These are phyloP conservation scores for Beauveria sp. DNA, from an alignment of 2,329 filamentous ascomycete genomes.

Conservation along the genomic window DNA sequence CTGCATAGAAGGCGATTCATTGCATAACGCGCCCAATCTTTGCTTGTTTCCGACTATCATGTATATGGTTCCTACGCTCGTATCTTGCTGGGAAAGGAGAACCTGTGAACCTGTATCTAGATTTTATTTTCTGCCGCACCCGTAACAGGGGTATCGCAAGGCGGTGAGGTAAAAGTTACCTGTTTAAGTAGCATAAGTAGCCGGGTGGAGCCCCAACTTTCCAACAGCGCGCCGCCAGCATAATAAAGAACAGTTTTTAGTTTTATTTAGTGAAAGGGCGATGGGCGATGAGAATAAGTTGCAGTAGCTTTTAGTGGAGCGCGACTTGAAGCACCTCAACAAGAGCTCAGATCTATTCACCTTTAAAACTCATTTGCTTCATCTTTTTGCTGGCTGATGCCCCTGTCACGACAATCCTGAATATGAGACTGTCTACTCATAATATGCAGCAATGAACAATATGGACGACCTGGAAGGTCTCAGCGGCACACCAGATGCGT, in stretches of 20 bases:
- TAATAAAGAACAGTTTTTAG: too few species aligned
- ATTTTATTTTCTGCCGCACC: slow-evolving; percentile 1
- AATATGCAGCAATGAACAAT: slow-evolving; percentile 2
- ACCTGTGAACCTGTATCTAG: neutral
- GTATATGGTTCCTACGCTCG: neutral
- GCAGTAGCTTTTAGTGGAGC: neutral
- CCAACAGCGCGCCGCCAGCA: too few species aligned
- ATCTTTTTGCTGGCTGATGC: neutral
- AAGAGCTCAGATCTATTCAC: neutral
- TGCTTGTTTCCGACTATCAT: neutral
- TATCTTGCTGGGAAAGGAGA: neutral
- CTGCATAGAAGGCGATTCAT: slow-evolving; percentile 14
- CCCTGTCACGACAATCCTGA: neutral
- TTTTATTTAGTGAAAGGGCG: too few species aligned
- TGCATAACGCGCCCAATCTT: slow-evolving; percentile 11
- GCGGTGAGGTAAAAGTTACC: neutral
- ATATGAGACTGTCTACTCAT: neutral
- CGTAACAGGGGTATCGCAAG: neutral
- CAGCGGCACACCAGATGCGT: neutral
- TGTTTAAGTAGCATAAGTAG: too few species aligned
- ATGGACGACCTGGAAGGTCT: neutral
- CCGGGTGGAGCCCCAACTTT: too few species aligned
- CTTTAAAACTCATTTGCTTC: neutral
- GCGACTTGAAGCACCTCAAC: slow-evolving; percentile 1
- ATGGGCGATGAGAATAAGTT: neutral